Evolutionary conservation across 2,329 filamentous ascomycete genomes (phyloP).

Genomic region (Sphaerulina musiva): DNA sequence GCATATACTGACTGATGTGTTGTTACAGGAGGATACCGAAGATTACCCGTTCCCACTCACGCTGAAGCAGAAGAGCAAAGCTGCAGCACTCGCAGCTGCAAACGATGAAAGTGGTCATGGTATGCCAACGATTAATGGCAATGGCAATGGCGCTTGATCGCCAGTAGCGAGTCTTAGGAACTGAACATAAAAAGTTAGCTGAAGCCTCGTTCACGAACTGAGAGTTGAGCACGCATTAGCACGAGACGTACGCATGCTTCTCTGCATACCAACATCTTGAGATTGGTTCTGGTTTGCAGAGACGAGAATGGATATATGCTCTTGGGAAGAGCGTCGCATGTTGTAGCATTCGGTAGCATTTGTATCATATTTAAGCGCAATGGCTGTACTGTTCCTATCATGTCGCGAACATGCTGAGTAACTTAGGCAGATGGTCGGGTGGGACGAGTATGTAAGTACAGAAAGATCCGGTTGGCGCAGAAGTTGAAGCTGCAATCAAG

Average conservation of each 20-base stretch:
- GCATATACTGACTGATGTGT: slow-evolving; percentile 1
- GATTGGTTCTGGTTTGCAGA: background rate
- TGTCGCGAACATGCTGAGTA: too few relatives aligned
- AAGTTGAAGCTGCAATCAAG: too few relatives aligned
- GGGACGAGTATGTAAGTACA: too few relatives aligned
- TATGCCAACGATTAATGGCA: slow-evolving; percentile 21
- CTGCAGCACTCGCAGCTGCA: background rate
- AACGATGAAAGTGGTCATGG: slow-evolving; percentile 13
- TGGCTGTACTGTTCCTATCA: too few relatives aligned
- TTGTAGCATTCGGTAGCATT: background rate
- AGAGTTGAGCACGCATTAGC: background rate
- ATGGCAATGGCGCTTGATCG: slow-evolving; percentile 20
- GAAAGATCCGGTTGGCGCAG: too few relatives aligned
- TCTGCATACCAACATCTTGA: background rate
- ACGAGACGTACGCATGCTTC: background rate
- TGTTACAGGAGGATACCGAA: slow-evolving; percentile 65
- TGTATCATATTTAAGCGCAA: background rate
- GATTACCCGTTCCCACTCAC: slow-evolving; percentile 67
- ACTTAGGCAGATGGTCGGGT: too few relatives aligned
- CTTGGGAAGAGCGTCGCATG: background rate
- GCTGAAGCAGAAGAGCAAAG: slow-evolving; percentile 46
- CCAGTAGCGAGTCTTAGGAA: slow-evolving; percentile 11
- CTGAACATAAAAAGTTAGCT: background rate
- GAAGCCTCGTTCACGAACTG: background rate
- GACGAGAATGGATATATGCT: background rate